Percentiles rank a stretch among this genome's conserved stretches.
phyloP scores from a whole-genome alignment of 2,329 filamentous ascomycete species.

The Diaporthe longicolla region DNA sequence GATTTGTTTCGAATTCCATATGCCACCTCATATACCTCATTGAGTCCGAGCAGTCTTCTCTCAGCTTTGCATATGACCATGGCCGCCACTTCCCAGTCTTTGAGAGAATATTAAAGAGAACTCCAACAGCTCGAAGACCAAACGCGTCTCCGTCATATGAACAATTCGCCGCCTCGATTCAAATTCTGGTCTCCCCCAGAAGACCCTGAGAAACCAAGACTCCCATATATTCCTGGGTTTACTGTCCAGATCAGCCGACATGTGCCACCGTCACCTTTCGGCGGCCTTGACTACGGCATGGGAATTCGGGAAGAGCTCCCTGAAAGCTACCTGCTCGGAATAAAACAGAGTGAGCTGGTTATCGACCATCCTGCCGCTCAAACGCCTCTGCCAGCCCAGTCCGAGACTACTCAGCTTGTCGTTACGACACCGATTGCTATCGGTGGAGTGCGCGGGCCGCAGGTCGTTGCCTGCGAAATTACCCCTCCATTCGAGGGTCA shows the following conservation, averaged over 20 bases:
- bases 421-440: background rate
- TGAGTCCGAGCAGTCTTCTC: too few relatives aligned
- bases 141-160: too few relatives aligned
- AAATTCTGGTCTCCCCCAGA: background rate
- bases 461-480: background rate
- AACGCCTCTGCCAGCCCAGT: background rate
- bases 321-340: background rate
- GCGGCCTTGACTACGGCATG: background rate
- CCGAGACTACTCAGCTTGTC: background rate
- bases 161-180: background rate
- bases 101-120: too few relatives aligned
- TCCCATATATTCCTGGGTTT: background rate
- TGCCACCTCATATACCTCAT: too few relatives aligned
- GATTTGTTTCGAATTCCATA: too few relatives aligned
- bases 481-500: background rate
- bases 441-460: background rate
- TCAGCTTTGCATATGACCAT: too few relatives aligned
- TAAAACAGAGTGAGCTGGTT: background rate
- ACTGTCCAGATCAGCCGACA: background rate
- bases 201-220: background rate
- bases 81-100: too few relatives aligned
- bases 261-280: background rate
- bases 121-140: too few relatives aligned
- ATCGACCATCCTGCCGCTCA: background rate
- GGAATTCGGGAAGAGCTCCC: background rate